Percentiles rank a stretch among this genome's conserved stretches.
phyloP scores from a whole-genome alignment of 1,139 yeast species.

The Pichia sp. region DNA sequence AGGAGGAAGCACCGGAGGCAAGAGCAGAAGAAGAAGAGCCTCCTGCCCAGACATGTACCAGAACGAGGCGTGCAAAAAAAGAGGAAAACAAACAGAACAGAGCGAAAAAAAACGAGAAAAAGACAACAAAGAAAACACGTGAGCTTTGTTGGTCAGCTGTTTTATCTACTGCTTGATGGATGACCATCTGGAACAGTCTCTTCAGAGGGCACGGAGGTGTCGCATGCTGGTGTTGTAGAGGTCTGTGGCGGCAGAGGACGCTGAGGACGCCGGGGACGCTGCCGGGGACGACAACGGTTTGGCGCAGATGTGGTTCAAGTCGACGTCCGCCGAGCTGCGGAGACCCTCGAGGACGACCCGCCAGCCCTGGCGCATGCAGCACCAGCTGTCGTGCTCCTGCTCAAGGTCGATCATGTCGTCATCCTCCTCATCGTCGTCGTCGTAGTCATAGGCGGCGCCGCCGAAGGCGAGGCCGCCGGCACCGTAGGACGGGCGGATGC shows the following conservation, averaged over 20 bases:
- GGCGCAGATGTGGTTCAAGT: background rate
- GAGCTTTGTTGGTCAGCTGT: background rate
- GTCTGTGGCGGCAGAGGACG: background rate
- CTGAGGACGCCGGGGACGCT: background rate
- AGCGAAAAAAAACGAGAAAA: background rate
- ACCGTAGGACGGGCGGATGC: too few species aligned
- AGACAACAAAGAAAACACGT: background rate
- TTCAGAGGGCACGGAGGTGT: background rate
- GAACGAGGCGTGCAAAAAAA: constrained; percentile 1
- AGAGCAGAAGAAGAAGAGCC: background rate
- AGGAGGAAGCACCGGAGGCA: background rate
- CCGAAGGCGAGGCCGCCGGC: background rate
- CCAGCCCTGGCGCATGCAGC: constrained; percentile 24
- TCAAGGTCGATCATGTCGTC: constrained; percentile 26
- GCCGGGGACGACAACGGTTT: background rate
- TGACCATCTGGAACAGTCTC: too few species aligned
- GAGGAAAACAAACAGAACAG: background rate
- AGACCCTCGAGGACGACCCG: constrained; percentile 16
- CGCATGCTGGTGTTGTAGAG: constrained; percentile 1
- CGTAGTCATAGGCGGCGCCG: background rate
- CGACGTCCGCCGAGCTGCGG: constrained; percentile 10
- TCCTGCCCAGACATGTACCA: background rate
- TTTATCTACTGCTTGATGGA: background rate
- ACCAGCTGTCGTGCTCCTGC: constrained; percentile 35
- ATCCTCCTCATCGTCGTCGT: constrained; percentile 12